Conservation (phyloP, 2,329 filamentous ascomycete species). For the Davidsoniella australis region DNA sequence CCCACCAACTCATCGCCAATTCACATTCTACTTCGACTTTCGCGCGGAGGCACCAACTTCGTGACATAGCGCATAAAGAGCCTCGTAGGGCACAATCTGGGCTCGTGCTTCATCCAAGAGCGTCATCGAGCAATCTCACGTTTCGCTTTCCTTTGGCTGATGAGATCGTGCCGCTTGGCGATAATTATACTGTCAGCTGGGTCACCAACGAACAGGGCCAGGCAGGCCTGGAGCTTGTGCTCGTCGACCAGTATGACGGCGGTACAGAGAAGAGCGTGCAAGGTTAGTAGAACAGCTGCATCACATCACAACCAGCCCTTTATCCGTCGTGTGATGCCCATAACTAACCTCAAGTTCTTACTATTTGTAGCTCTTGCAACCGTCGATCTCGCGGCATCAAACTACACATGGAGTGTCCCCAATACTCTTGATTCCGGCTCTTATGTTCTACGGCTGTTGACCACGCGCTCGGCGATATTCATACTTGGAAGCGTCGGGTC, state of each 20-base stretch:
- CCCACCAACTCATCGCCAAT: background rate
- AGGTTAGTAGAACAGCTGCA: conserved; percentile 1
- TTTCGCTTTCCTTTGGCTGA: conserved; percentile 4
- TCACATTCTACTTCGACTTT: background rate
- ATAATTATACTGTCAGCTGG: conserved; percentile 1
- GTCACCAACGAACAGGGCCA: background rate
- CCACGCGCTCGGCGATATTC: conserved; percentile 8
- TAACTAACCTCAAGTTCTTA: background rate
- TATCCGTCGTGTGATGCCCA: background rate
- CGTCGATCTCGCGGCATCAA: background rate
- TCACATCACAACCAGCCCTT: background rate
- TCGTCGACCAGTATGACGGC: conserved; percentile 4
- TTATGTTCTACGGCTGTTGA: conserved; percentile 9
- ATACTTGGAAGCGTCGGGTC: conserved; percentile 8
- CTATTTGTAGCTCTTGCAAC: background rate
- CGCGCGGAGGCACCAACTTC: too few species aligned
- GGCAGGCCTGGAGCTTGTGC: background rate
- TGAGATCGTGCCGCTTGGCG: conserved; percentile 4
- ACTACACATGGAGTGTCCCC: conserved; percentile 11
- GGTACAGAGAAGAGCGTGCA: background rate
- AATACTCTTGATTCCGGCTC: conserved; percentile 5
- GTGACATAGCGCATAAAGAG: too few species aligned
- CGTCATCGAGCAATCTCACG: background rate
- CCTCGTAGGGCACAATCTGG: too few species aligned
- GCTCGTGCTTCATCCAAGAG: background rate